These are phyloP conservation scores for rapeseed (Brassica napus) DNA, from an alignment of 345 rosid genomes.

Conservation along the genomic window Da-Ae NC_063449.1:41565501-41566000, in stretches of 20 bases:
- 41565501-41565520: slow-evolving; percentile 76
- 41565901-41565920: slow-evolving; percentile 32
- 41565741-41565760: slow-evolving; percentile 55
- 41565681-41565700: slow-evolving; percentile 29
- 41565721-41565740: slow-evolving; percentile 49
- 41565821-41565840: not conserved
- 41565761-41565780: slow-evolving; percentile 79
- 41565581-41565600: slow-evolving; percentile 64
- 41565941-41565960: slow-evolving; percentile 59
- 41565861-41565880: slow-evolving; percentile 5
- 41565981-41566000: slow-evolving; percentile 57
- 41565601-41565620: slow-evolving; percentile 63
- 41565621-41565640: slow-evolving; percentile 56
- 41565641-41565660: slow-evolving; percentile 25
- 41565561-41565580: slow-evolving; percentile 78
- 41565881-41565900: not conserved
- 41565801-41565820: slow-evolving; percentile 8
- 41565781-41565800: slow-evolving; percentile 79
- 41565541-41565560: slow-evolving; percentile 70
- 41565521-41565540: slow-evolving; percentile 56
- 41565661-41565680: slow-evolving; percentile 32
- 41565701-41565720: slow-evolving; percentile 36
- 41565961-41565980: slow-evolving; percentile 83
- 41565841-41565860: not conserved
- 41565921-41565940: slow-evolving; percentile 97